Percentiles rank a stretch among this genome's conserved stretches.
Evolutionary conservation across 106 monocot genomes (phyloP).

Genomic region (Vanilla planifolia): DNA sequence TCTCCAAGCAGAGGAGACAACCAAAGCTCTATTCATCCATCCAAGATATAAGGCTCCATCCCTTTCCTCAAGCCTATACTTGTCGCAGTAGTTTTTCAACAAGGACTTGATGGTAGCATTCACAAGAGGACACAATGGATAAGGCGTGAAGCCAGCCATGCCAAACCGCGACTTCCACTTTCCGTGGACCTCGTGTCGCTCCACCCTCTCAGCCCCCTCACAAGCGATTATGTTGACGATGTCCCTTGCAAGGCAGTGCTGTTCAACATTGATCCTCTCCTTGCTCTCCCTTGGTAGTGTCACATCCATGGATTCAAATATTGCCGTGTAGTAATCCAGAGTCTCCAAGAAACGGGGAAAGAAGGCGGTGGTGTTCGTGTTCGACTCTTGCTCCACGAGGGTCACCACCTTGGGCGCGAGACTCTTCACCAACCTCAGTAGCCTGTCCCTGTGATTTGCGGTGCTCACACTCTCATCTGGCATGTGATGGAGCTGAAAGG

Average conservation of each 20-base stretch:
- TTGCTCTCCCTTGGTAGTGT: slow-evolving; percentile 51
- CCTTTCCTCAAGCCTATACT: slow-evolving; percentile 63
- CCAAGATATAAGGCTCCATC: slow-evolving; percentile 92
- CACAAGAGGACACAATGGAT: slow-evolving; percentile 63
- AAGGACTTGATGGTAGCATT: slow-evolving; percentile 70
- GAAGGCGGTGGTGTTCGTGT: slow-evolving; percentile 86
- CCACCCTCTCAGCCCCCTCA: slow-evolving; percentile 77
- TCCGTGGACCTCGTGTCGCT: slow-evolving; percentile 75
- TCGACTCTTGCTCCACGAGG: slow-evolving; percentile 83
- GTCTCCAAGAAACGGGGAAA: slow-evolving; percentile 69
- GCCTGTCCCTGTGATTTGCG: slow-evolving; percentile 65
- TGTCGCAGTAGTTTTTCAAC: slow-evolving; percentile 48
- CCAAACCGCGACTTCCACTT: slow-evolving; percentile 82
- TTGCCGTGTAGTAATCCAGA: slow-evolving; percentile 54
- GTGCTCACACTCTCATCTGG: slow-evolving; percentile 89
- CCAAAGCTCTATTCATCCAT: slow-evolving; percentile 76
- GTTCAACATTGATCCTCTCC: slow-evolving; percentile 74
- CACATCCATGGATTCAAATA: slow-evolving; percentile 84
- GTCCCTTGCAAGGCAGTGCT: slow-evolving; percentile 92
- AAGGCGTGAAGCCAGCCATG: slow-evolving; percentile 81
- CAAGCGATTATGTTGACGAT: slow-evolving; percentile 94
- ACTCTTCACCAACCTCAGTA: slow-evolving; percentile 72
- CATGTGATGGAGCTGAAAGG: slow-evolving; percentile 77
- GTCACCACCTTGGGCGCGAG: slow-evolving; percentile 73
- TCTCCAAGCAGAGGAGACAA: slow-evolving; percentile 80